Percentiles rank a stretch among this genome's conserved stretches.
phyloP scores from a whole-genome alignment of 1,284 basidiomycete genomes.

The Cryptococcus deneoformans region DNA sequence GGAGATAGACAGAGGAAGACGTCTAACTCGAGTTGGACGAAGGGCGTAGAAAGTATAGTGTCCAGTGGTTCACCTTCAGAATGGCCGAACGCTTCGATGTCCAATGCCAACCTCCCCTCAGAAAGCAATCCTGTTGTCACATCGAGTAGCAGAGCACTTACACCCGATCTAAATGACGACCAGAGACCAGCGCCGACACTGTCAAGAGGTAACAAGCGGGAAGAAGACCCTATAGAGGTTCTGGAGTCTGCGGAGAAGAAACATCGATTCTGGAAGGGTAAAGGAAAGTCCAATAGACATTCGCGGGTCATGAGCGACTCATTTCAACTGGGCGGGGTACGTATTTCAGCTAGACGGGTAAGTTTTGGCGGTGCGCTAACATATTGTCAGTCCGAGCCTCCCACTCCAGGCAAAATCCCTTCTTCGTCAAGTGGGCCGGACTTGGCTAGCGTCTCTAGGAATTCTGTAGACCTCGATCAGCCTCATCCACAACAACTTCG shows the following conservation, averaged over 20 bases:
- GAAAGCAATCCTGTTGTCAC: constrained; percentile 1
- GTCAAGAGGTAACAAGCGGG: neutral
- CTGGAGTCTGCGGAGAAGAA: constrained; percentile 24
- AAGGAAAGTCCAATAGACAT: constrained; percentile 13
- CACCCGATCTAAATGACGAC: neutral
- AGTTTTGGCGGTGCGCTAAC: neutral
- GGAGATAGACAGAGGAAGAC: neutral
- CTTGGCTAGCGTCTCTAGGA: neutral
- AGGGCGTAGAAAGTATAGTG: neutral
- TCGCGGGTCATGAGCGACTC: constrained; percentile 12
- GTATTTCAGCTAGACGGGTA: neutral
- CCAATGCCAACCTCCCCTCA: neutral
- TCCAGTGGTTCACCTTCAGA: constrained; percentile 4
- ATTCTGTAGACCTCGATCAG: neutral
- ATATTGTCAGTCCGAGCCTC: constrained; percentile 10
- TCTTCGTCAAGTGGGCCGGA: neutral
- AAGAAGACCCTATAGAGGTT: constrained; percentile 18
- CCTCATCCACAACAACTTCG: constrained; percentile 19
- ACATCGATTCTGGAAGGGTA: constrained; percentile 27
- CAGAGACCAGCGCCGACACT: neutral
- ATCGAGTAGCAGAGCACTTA: neutral
- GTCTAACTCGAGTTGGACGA: neutral
- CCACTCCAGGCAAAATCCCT: constrained; percentile 12
- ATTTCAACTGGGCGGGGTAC: constrained; percentile 9
- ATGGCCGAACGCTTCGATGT: too few relatives aligned